Conservation (phyloP, 2,329 filamentous ascomycete genomes). For the Beauveria bassiana region DNA sequence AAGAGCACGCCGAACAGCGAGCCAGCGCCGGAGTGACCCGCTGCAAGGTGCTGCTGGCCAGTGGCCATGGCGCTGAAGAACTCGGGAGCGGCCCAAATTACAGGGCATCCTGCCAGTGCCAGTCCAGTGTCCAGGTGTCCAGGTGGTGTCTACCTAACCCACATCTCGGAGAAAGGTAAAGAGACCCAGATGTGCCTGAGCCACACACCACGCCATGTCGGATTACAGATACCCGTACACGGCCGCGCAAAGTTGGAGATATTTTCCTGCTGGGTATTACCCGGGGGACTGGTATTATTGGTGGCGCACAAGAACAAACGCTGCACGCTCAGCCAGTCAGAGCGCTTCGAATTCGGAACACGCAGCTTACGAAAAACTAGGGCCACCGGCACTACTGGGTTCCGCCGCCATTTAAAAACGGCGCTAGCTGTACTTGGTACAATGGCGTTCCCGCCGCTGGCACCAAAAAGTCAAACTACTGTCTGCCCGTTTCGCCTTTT, state of each 20-base stretch:
- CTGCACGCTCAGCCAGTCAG: neutral
- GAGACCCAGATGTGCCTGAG: neutral
- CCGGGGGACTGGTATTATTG: neutral
- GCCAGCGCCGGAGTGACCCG: neutral
- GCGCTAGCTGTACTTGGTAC: neutral
- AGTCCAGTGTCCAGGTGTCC: no score
- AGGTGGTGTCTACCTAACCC: no score
- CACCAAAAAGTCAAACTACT: neutral
- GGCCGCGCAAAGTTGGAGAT: no score
- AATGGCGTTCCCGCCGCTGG: neutral
- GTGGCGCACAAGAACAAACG: no score
- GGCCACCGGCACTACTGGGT: neutral
- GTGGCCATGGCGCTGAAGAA: neutral
- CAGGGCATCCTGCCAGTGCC: neutral
- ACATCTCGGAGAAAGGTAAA: no score
- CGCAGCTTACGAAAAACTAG: neutral
- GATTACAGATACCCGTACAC: neutral
- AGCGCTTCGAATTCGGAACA: slow-evolving; percentile 3
- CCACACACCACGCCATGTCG: neutral
- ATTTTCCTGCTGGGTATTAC: neutral
- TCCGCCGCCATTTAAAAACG: neutral
- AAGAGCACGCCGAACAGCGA: slow-evolving; percentile 1
- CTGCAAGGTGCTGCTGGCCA: neutral
- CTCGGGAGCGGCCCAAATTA: neutral
- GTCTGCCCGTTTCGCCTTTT: neutral